Percentiles rank a stretch among this genome's conserved stretches.
phyloP scores from a whole-genome alignment of 495 filamentous ascomycete species.

The Penicillium odoratum region DNA sequence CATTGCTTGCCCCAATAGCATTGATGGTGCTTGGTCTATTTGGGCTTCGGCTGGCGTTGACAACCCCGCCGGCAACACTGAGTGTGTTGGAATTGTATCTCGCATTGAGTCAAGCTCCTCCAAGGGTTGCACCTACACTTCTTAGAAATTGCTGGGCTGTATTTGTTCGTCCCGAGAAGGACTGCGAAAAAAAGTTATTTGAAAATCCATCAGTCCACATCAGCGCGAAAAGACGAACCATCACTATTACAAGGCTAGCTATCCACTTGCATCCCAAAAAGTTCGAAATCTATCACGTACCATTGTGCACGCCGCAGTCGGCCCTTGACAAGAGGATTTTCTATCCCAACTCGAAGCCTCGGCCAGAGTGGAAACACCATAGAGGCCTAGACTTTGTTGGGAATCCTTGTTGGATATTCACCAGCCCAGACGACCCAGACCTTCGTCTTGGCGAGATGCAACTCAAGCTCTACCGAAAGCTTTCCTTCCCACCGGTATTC shows the following conservation, averaged over 20 bases:
- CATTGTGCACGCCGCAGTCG: slow-evolving; percentile 9
- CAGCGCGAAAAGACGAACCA: no score
- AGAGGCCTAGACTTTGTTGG: slow-evolving; percentile 10
- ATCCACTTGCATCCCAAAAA: slow-evolving; percentile 4
- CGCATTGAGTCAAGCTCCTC: slow-evolving; percentile 33
- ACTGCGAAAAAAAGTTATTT: no score
- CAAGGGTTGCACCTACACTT: slow-evolving; percentile 60
- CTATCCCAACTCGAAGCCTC: slow-evolving; percentile 6
- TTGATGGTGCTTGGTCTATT: slow-evolving; percentile 48
- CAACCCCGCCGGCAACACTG: slow-evolving; percentile 45
- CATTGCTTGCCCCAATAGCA: slow-evolving; percentile 51
- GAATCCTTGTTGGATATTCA: slow-evolving; percentile 9
- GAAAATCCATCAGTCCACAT: no score
- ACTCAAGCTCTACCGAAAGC: slow-evolving; percentile 4
- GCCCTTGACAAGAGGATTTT: slow-evolving; percentile 9
- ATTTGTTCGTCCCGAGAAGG: no score
- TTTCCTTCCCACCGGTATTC: slow-evolving; percentile 9
- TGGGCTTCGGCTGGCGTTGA: slow-evolving; percentile 43
- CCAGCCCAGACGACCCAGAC: slow-evolving; percentile 9
- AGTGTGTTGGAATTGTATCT: slow-evolving; percentile 44
- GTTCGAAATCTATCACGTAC: slow-evolving; percentile 6
- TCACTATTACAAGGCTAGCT: no score
- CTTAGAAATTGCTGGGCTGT: slow-evolving; percentile 17
- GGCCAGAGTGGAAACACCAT: slow-evolving; percentile 6
- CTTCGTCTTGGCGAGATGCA: neutral